A percentile compares a stretch with the other conserved stretches of the same genome.
These are phyloP conservation scores for Hymenoscyphus occultus DNA, from an alignment of 2,329 filamentous ascomycete species.

Conservation along the genomic window DNA sequence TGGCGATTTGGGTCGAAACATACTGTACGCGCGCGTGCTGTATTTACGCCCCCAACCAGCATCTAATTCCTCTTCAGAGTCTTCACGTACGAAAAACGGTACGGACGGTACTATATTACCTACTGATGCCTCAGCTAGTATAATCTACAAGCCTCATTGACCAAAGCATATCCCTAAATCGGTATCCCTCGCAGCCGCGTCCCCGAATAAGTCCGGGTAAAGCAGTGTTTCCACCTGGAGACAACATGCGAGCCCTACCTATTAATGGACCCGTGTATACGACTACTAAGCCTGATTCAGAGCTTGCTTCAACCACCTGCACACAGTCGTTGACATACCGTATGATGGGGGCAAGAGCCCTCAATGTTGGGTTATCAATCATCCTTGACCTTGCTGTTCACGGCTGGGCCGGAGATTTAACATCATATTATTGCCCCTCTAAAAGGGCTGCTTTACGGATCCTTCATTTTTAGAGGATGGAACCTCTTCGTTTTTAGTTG, in stretches of 20 bases:
- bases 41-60: conserved; percentile 4
- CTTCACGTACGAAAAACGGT: no score
- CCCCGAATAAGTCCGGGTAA: not conserved
- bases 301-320: not conserved
- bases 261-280: not conserved
- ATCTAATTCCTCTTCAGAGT: not conserved
- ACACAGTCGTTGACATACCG: no score
- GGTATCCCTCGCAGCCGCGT: not conserved
- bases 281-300: not conserved
- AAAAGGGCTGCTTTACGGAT: not conserved
- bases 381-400: not conserved
- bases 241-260: not conserved
- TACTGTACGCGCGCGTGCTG: not conserved
- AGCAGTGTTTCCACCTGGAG: not conserved
- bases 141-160: not conserved
- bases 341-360: not conserved
- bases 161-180: not conserved
- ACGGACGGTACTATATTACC: no score
- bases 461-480: not conserved
- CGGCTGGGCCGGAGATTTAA: not conserved
- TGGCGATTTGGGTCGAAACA: not conserved
- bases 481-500: not conserved
- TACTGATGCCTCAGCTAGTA: not conserved
- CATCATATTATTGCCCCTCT: not conserved
- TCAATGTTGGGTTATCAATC: not conserved